Evolutionary conservation across 2,329 filamentous ascomycete species (phyloP), one percentile per base, ranked within the genome.

Genomic region (Colletotrichum zoysiae): DNA sequence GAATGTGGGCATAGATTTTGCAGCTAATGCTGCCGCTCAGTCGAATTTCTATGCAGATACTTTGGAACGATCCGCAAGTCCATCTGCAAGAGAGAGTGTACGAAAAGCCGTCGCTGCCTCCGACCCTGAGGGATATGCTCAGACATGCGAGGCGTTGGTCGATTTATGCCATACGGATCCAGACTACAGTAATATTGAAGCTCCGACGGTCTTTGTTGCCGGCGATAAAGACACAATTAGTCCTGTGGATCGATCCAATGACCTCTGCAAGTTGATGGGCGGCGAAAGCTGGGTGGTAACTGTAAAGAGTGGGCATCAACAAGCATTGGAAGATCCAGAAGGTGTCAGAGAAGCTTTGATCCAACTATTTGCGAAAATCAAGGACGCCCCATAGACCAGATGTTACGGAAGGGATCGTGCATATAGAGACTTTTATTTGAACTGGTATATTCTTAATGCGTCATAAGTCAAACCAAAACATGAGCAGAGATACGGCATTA

Each of bases 161-260:
- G 76, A 76, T 23, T 72, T 73, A 8, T 63, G 65, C 14, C 80
- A 81, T 65, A 65, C 74, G 30, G 79, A 81, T 61, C 79, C 80
- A 0, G 76, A 80, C 51, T 81, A 81, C 63, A 38, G 71, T 16
- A 68, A 68, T 14, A 80, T 81, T 66, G 75, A 61, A 40, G 79
- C 78, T 50, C 79, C 79, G 1, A 64, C 74, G 8, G 68, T 79
- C 2, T 76, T 81, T 33, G 75, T 81, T 2, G 77, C 77, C 1
- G 79, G 79, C 2, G 78, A 80, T 58, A 74, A 76, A 61, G 79
- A 81, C 65, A 68, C 74, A 11, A 80, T 81, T 33, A 78, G 76
- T 38, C 77, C 79, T 5, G 53, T 76, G 4, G 75, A 77, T 51
- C 67, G 77, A 62, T 77, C 77, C 1, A 73, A 76, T 44, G 78